A percentile compares a stretch with the other conserved stretches of the same genome.
These are phyloP conservation scores for Phialocephala sp. DNA, from an alignment of 2,329 filamentous ascomycete genomes.

Conservation along the genomic window DNA sequence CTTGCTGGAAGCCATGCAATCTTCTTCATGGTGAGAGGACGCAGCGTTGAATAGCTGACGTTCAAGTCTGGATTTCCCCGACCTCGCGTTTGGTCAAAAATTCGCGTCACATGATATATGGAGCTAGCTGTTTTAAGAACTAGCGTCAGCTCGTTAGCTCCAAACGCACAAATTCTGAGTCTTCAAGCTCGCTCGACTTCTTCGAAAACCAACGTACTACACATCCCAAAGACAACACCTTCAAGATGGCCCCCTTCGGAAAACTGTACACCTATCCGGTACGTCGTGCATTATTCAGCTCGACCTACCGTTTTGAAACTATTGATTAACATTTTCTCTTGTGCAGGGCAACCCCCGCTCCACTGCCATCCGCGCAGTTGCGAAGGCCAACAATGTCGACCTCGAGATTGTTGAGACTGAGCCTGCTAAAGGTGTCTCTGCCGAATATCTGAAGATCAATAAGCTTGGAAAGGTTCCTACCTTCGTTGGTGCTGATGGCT, in stretches of 20 bases:
- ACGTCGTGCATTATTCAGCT: constrained; percentile 41
- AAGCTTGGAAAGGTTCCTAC: constrained; percentile 89
- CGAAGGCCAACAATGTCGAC: constrained; percentile 96
- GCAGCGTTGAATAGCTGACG: background rate
- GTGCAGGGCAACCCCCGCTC: constrained; percentile 85
- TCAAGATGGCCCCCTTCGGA: constrained; percentile 87
- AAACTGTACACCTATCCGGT: constrained; percentile 93
- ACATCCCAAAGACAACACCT: constrained; percentile 32
- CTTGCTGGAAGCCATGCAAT: constrained; percentile 39
- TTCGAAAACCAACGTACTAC: constrained; percentile 24
- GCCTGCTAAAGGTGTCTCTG: constrained; percentile 65
- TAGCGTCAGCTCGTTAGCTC: background rate
- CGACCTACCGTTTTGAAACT: background rate
- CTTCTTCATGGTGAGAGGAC: constrained; percentile 43
- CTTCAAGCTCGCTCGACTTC: constrained; percentile 11
- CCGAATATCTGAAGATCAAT: constrained; percentile 86
- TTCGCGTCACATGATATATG: background rate
- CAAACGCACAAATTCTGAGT: constrained; percentile 13
- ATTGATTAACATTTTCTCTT: constrained; percentile 28
- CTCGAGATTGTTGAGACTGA: constrained; percentile 81
- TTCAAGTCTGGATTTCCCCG: background rate
- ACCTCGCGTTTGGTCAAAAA: background rate
- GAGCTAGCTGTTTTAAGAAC: background rate
- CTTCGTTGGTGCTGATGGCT: constrained; percentile 92
- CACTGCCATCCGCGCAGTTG: constrained; percentile 86